Evolutionary conservation across 345 rosid species (phyloP).

Genomic region (Pugionium dolabratum): DNA sequence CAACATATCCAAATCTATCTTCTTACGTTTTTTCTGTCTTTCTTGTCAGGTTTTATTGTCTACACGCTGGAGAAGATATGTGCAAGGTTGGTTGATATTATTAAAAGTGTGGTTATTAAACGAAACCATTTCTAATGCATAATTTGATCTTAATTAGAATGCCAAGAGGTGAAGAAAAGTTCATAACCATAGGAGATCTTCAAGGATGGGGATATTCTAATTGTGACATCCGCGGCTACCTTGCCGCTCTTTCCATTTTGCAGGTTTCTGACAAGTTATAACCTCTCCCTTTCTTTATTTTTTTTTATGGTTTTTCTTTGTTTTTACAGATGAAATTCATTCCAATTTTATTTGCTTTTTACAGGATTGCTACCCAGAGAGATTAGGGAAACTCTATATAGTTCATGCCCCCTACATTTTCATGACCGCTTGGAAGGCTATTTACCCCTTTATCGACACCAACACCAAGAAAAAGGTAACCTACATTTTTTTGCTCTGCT

Average conservation of each 20-base stretch:
- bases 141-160: constrained; percentile 45
- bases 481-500: not conserved
- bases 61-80: constrained; percentile 69
- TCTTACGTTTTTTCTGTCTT: not conserved
- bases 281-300: too few relatives aligned
- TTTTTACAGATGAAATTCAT: too few relatives aligned
- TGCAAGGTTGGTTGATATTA: constrained; percentile 47
- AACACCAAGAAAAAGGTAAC: constrained; percentile 88
- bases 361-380: constrained; percentile 85
- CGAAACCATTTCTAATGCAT: not conserved
- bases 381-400: constrained; percentile 69
- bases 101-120: not conserved
- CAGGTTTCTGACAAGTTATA: constrained; percentile 50
- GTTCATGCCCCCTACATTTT: constrained; percentile 78
- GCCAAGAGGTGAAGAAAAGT: constrained; percentile 81
- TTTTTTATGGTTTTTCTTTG: not conserved
- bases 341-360: too few relatives aligned
- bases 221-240: constrained; percentile 72
- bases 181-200: constrained; percentile 66
- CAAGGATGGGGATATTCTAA: constrained; percentile 86
- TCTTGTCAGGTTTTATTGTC: constrained; percentile 50
- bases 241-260: constrained; percentile 66
- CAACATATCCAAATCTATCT: not conserved
- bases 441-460: constrained; percentile 79
- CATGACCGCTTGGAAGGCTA: constrained; percentile 85